Percentiles rank a stretch among this genome's conserved stretches.
phyloP scores from a whole-genome alignment of 2,329 filamentous ascomycete genomes.

The Didymella segeticola region DNA sequence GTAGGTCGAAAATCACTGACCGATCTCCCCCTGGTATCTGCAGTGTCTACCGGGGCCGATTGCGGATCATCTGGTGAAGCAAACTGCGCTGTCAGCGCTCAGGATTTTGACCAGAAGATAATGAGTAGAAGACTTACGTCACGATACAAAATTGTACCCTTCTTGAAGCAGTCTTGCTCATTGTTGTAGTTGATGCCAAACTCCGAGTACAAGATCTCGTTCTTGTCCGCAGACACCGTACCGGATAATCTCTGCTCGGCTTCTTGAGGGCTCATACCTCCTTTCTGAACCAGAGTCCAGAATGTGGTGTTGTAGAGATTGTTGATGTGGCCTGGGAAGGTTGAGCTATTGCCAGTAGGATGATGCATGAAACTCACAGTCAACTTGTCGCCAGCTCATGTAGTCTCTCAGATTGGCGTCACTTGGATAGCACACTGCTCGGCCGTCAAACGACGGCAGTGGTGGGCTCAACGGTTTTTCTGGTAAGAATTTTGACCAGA shows the following conservation, averaged over 20 bases:
- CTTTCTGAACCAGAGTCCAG: constrained; percentile 83
- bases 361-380: constrained; percentile 68
- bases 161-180: constrained; percentile 89
- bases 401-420: constrained; percentile 87
- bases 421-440: constrained; percentile 88
- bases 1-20: constrained; percentile 20
- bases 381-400: constrained; percentile 94
- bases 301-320: constrained; percentile 98
- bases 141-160: constrained; percentile 88
- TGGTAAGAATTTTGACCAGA: constrained; percentile 80
- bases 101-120: not conserved
- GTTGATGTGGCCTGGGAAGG: constrained; percentile 81
- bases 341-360: not conserved
- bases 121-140: constrained; percentile 63
- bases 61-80: constrained; percentile 28
- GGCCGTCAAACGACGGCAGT: constrained; percentile 88
- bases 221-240: constrained; percentile 85
- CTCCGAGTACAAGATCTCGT: constrained; percentile 88
- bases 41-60: constrained; percentile 9
- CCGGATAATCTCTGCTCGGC: constrained; percentile 84
- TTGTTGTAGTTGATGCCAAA: constrained; percentile 99
- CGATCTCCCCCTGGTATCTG: not conserved
- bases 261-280: constrained; percentile 75
- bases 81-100: constrained; percentile 31
- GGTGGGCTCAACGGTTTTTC: constrained; percentile 73